Evolutionary conservation across 2,329 filamentous ascomycete species (phyloP).

Genomic region (Sporothrix globosa): DNA sequence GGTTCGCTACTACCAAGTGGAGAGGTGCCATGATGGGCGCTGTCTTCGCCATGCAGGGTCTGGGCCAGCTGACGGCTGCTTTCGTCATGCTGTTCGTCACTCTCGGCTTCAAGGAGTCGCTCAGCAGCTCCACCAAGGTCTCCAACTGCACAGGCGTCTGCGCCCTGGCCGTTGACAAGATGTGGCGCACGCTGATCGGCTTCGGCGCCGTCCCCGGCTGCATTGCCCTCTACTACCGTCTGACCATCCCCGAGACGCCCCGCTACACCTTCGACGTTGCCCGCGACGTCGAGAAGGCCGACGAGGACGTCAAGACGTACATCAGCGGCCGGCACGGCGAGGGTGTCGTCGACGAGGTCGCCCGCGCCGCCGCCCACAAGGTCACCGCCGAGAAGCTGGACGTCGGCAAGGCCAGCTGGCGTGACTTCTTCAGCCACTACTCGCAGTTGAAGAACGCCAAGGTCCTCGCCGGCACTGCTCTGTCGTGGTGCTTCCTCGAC

Average conservation of each 20-base stretch:
- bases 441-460: slow-evolving; percentile 70
- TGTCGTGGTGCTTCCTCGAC: slow-evolving; percentile 79
- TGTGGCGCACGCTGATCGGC: slow-evolving; percentile 82
- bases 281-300: slow-evolving; percentile 73
- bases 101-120: slow-evolving; percentile 68
- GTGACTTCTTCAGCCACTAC: slow-evolving; percentile 74
- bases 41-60: slow-evolving; percentile 85
- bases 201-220: slow-evolving; percentile 80
- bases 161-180: slow-evolving; percentile 75
- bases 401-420: slow-evolving; percentile 70
- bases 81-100: slow-evolving; percentile 77
- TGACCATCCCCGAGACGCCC: slow-evolving; percentile 86
- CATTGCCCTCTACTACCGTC: slow-evolving; percentile 75
- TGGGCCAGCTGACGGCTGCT: slow-evolving; percentile 76
- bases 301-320: slow-evolving; percentile 75
- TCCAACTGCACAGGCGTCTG: slow-evolving; percentile 66
- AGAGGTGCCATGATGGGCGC: slow-evolving; percentile 84
- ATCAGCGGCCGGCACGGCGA: slow-evolving; percentile 62
- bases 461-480: slow-evolving; percentile 66
- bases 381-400: slow-evolving; percentile 59
- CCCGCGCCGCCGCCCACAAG: slow-evolving; percentile 61
- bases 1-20: slow-evolving; percentile 81
- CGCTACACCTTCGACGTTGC: slow-evolving; percentile 85
- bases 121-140: slow-evolving; percentile 55
- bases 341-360: slow-evolving; percentile 67